Percentiles rank a stretch among this genome's conserved stretches.
phyloP scores from a whole-genome alignment of 2,329 filamentous ascomycete species.

The Pseudopyricularia cyperi region DNA sequence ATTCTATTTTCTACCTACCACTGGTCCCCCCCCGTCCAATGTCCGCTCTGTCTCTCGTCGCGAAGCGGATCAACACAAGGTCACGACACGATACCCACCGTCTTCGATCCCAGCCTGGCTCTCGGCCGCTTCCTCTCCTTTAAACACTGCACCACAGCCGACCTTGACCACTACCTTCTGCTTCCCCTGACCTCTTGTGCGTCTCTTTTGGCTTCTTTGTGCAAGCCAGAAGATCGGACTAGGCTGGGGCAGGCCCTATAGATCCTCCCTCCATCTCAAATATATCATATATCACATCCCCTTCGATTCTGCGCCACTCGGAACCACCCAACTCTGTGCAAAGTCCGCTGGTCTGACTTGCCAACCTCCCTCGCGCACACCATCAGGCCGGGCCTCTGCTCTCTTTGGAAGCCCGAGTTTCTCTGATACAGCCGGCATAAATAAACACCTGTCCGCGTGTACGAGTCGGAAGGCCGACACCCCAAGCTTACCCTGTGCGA shows the following conservation, averaged over 20 bases:
- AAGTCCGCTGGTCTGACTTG: neutral
- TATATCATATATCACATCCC: neutral
- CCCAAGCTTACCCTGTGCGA: neutral
- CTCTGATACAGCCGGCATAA: neutral
- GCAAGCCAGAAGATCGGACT: neutral
- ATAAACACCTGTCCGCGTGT: too few relatives aligned
- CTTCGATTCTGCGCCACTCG: neutral
- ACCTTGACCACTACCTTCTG: neutral
- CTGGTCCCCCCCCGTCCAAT: neutral
- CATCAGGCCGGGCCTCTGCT: neutral
- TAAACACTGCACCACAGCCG: neutral
- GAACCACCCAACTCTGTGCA: neutral
- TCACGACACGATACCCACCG: neutral
- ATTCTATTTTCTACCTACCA: too few relatives aligned
- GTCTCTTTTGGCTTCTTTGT: neutral
- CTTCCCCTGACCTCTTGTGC: too few relatives aligned
- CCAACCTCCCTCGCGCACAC: neutral
- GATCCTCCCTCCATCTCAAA: neutral
- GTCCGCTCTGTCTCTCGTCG: neutral
- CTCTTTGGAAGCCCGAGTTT: neutral
- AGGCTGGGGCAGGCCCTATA: neutral
- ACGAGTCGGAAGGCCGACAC: too few relatives aligned
- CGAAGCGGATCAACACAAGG: neutral
- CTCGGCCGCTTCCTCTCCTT: slow-evolving; percentile 3
- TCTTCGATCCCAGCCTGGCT: slow-evolving; percentile 1